A percentile compares a stretch with the other conserved stretches of the same genome.
These are phyloP conservation scores for Fusarium keratoplasticum DNA, from an alignment of 2,329 filamentous ascomycete species.

Conservation along the genomic window DNA sequence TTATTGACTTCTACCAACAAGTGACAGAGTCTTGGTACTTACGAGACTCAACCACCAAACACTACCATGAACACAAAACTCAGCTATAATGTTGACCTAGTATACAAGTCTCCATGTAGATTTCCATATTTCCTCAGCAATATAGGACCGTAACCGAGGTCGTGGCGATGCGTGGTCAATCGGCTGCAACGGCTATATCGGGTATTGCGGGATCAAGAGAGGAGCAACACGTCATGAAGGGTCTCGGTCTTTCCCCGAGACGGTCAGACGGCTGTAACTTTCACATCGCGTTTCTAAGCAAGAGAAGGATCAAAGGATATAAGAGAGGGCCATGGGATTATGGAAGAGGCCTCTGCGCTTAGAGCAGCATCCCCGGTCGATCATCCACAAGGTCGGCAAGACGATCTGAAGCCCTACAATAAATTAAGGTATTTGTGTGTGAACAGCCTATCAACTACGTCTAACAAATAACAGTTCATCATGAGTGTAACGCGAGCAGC, in stretches of 20 bases:
- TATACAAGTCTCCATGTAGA: too few relatives aligned
- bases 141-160: too few relatives aligned
- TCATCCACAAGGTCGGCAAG: neutral
- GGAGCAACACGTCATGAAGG: neutral
- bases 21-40: neutral
- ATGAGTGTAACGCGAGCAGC: slow-evolving; percentile 18
- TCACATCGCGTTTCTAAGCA: neutral
- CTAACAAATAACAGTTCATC: neutral
- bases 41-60: too few relatives aligned
- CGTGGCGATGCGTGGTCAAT: too few relatives aligned
- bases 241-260: slow-evolving; percentile 13
- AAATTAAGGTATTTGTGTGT: neutral
- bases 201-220: slow-evolving; percentile 15
- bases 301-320: neutral
- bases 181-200: slow-evolving; percentile 22
- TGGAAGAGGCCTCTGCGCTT: neutral
- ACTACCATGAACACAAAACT: too few relatives aligned
- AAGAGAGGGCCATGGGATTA: neutral
- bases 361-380: neutral
- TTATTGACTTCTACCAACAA: neutral
- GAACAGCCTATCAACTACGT: neutral
- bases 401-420: too few relatives aligned
- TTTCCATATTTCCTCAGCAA: too few relatives aligned
- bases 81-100: too few relatives aligned
- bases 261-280: neutral